Base-by-base conservation (phyloP, 2,329 filamentous ascomycete species). In the Colletotrichum cuscutae region DNA sequence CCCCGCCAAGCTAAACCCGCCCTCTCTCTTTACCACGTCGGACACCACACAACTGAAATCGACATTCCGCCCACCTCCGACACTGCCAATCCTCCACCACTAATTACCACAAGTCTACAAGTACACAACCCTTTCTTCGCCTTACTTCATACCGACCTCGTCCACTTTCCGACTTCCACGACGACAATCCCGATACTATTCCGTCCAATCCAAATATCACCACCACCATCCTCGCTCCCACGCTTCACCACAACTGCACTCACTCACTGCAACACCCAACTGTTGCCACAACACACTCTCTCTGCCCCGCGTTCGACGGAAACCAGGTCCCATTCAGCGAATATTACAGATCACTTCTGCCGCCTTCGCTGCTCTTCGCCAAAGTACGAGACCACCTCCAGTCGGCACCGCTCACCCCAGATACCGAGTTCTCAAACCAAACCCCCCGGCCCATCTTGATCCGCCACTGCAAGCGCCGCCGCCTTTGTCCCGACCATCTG, bases 401-500 rank as follows among this genome's bases (percentile, higher is more conserved):
- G 53, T 61, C 56, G 60, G 59, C 70, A 64, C 60, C 46, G 52
- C 62, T 52, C 60, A 60, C 42, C 52, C 26, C 46, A 73, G 61
- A 73, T 58, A 70, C 71, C 66, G 66, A 73, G 26, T 32, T 57
- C 60, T 62, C 53, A 56, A 58, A 54, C 65, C 59, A 60, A 60
- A 30, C 32, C 66, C 60, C 71, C 71, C 54, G 71, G 66, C 66
- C 52, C 42, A 46, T 71, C 61, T 61, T 65, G 67, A 57, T 71
- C 71, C 66, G 61, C 49, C 49, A 52, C 56, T 70, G 35, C 60
- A 73, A 65, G 71, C 71, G 66, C 70, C 71, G 66, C 60, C 61
- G 60, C 71, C 26, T 65, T 65, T 53, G 71, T 71, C 71, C 71
- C 71, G 61, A 70, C n/a, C 66, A 71, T 65, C 46, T 73, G 71